Evolutionary conservation across 2,329 filamentous ascomycete genomes (phyloP).

Genomic region (Aspergillus melleus): DNA sequence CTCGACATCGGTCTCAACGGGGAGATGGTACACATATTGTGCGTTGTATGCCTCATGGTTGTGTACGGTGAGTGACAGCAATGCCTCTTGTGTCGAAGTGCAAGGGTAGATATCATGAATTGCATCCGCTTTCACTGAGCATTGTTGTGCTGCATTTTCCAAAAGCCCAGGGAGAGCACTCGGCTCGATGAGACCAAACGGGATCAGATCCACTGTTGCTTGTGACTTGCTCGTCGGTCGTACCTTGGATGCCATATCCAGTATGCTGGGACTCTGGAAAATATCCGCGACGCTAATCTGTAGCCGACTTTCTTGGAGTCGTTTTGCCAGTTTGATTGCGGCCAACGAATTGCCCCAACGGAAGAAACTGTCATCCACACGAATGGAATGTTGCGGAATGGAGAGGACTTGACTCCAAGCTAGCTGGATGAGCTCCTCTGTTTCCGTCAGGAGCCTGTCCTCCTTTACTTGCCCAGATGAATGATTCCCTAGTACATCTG

Average conservation of each 20-base stretch:
- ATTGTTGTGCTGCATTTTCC: background rate
- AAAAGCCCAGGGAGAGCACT: background rate
- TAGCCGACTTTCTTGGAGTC: background rate
- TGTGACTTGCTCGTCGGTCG: background rate
- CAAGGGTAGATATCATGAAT: slow-evolving; percentile 9
- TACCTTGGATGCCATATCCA: background rate
- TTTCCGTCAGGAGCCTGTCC: too few relatives aligned
- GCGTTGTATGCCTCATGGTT: background rate
- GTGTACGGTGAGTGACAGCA: slow-evolving; percentile 3
- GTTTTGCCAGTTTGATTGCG: background rate
- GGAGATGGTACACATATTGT: background rate
- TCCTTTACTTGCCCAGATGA: too few relatives aligned
- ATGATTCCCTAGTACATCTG: too few relatives aligned
- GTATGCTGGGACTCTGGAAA: background rate
- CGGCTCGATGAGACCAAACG: background rate
- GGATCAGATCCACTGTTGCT: background rate
- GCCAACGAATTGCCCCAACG: background rate
- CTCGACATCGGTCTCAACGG: background rate
- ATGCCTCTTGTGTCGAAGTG: slow-evolving; percentile 7
- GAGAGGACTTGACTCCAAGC: too few relatives aligned
- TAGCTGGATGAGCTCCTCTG: too few relatives aligned
- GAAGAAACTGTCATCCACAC: too few relatives aligned
- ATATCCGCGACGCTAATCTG: background rate
- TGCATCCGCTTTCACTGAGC: background rate
- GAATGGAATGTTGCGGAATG: too few relatives aligned